phyloP scores from a whole-genome alignment of 2,329 filamentous ascomycete species.

The Pseudofabraea citricarpa region DNA sequence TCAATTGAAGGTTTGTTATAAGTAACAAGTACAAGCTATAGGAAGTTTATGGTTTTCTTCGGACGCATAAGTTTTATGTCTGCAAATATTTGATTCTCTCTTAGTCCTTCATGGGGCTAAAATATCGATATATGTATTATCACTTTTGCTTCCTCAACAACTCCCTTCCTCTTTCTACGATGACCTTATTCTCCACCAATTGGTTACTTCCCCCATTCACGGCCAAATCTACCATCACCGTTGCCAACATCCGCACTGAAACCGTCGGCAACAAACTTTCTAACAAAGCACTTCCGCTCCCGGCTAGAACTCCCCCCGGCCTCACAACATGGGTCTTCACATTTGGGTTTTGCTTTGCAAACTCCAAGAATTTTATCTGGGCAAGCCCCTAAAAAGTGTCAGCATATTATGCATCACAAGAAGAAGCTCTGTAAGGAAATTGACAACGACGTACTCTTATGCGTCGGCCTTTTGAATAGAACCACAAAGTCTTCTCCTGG shows the following conservation, averaged over 20 bases:
- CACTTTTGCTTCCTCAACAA: conserved; percentile 8
- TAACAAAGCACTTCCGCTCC: conserved; percentile 6
- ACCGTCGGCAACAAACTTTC: conserved; percentile 8
- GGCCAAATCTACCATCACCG: conserved; percentile 14
- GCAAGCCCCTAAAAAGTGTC: conserved; percentile 8
- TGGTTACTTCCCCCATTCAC: conserved; percentile 10
- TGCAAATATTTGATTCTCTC: too few species aligned
- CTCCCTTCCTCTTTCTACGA: conserved; percentile 9
- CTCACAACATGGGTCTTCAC: conserved; percentile 12
- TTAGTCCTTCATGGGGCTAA: too few species aligned
- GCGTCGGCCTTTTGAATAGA: conserved; percentile 33
- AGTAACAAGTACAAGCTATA: too few species aligned
- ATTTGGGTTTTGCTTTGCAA: conserved; percentile 8
- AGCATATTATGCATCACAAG: conserved; percentile 1
- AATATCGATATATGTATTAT: conserved; percentile 3
- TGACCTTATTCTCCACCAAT: conserved; percentile 8
- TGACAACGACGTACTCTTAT: conserved; percentile 7
- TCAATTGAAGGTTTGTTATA: too few species aligned
- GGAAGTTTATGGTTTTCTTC: too few species aligned
- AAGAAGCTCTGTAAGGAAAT: neutral
- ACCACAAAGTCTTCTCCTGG: conserved; percentile 34
- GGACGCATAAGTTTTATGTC: too few species aligned
- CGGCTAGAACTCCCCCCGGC: conserved; percentile 7
- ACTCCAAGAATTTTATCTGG: conserved; percentile 9
- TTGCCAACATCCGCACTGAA: conserved; percentile 8